Evolutionary conservation across 2,329 filamentous ascomycete species (phyloP).

Genomic region (Pestalotiopsis sp.): DNA sequence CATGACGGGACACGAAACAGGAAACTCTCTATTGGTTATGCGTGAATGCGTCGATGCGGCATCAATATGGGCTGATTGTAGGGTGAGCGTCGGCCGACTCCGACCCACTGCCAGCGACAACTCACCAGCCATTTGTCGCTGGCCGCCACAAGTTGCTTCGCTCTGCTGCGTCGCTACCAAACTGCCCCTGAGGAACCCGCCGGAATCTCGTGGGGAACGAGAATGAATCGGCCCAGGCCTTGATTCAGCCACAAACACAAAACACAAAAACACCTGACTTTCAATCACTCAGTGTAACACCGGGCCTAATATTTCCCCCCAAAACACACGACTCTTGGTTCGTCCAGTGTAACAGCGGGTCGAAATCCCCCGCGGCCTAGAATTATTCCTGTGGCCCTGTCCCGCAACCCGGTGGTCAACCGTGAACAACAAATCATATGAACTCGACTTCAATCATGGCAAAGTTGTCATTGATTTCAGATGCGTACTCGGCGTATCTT

Average conservation of each 20-base stretch:
- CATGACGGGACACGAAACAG: constrained; percentile 1
- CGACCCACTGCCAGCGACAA: neutral
- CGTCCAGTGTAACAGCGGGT: too few species aligned
- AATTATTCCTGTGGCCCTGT: too few species aligned
- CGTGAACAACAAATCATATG: too few species aligned
- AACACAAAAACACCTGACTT: neutral
- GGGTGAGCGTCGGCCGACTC: constrained; percentile 16
- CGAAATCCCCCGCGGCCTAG: too few species aligned
- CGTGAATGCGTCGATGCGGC: neutral
- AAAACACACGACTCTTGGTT: neutral
- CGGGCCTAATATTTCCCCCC: neutral
- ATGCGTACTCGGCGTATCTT: too few species aligned
- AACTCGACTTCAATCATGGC: too few species aligned
- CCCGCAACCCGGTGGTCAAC: too few species aligned
- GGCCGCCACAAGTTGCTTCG: neutral
- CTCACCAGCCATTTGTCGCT: neutral
- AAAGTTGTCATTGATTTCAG: too few species aligned
- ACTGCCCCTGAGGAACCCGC: neutral
- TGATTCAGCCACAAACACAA: neutral
- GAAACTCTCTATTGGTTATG: constrained; percentile 6
- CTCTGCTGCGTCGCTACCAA: neutral
- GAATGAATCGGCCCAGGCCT: neutral
- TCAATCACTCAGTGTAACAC: neutral
- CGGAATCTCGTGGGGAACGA: neutral
- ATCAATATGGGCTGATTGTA: constrained; percentile 14